Conservation (phyloP, 2,329 filamentous ascomycete genomes). For the Aspergillus pseudonomiae region DNA sequence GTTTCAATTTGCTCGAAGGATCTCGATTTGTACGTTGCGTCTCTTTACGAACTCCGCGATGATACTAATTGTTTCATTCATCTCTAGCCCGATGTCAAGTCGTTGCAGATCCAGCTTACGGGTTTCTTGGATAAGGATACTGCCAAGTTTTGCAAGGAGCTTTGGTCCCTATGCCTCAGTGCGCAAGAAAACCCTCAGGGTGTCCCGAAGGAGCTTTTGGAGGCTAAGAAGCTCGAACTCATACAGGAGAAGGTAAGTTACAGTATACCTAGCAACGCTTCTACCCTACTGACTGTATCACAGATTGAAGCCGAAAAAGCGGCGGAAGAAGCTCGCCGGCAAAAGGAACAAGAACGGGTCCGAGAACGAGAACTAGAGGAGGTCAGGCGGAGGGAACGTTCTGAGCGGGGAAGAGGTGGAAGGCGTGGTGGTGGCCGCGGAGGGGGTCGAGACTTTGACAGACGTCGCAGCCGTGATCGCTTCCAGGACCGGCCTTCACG, state of each 20-base stretch:
- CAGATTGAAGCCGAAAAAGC: constrained; percentile 82
- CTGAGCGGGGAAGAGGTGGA: constrained; percentile 41
- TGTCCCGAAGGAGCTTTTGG: constrained; percentile 89
- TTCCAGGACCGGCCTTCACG: constrained; percentile 50
- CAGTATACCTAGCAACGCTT: too few relatives aligned
- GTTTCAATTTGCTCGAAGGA: constrained; percentile 71
- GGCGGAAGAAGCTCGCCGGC: constrained; percentile 72
- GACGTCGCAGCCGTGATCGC: constrained; percentile 52
- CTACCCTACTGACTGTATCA: constrained; percentile 15
- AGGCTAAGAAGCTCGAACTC: constrained; percentile 93
- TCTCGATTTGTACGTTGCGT: constrained; percentile 68
- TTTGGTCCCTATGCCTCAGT: constrained; percentile 90
- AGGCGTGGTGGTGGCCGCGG: constrained; percentile 41
- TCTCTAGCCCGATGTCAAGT: constrained; percentile 87
- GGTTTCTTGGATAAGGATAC: constrained; percentile 96
- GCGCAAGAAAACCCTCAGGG: constrained; percentile 86
- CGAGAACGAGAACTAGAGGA: constrained; percentile 72
- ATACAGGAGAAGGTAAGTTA: constrained; percentile 83
- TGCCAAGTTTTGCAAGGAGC: constrained; percentile 82
- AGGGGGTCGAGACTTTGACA: constrained; percentile 49
- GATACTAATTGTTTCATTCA: constrained; percentile 25
- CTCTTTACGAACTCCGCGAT: not conserved
- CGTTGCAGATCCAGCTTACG: constrained; percentile 89
- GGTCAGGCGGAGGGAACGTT: constrained; percentile 61
- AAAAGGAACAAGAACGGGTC: constrained; percentile 70